Percentiles rank a stretch among this genome's conserved stretches.
These are phyloP conservation scores for Coemansia sp. DNA, from an alignment of 192 early-diverging fungal genomes.

Conservation along the genomic window DNA sequence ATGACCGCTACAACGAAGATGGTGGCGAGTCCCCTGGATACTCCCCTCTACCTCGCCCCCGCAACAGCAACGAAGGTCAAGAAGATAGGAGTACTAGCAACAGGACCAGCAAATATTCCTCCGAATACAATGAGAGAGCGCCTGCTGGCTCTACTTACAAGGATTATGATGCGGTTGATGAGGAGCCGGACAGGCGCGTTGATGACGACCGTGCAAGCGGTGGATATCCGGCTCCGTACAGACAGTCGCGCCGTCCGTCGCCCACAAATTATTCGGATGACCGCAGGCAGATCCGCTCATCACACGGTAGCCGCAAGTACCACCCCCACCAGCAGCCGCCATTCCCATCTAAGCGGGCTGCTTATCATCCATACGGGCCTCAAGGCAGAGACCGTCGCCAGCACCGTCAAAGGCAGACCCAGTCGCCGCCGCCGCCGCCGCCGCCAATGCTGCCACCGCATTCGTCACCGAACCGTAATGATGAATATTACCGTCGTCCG, in stretches of 20 bases:
- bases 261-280: neutral
- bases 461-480: neutral
- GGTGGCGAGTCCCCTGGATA: neutral
- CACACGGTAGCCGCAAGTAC: neutral
- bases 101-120: neutral
- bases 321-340: neutral
- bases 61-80: constrained; percentile 1
- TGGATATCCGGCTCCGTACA: neutral
- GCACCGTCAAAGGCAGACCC: neutral
- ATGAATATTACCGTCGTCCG: neutral
- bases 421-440: neutral
- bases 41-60: neutral
- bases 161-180: constrained; percentile 1
- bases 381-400: neutral
- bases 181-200: neutral
- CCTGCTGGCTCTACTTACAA: neutral
- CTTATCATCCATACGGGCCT: neutral
- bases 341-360: neutral
- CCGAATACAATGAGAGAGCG: neutral
- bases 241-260: neutral
- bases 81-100: neutral
- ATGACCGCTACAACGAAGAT: constrained; percentile 1
- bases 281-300: neutral
- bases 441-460: neutral
- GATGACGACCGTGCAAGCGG: neutral